Evolutionary conservation across 2,329 filamentous ascomycete species (phyloP).

Genomic region (Aspergillus sp.): DNA sequence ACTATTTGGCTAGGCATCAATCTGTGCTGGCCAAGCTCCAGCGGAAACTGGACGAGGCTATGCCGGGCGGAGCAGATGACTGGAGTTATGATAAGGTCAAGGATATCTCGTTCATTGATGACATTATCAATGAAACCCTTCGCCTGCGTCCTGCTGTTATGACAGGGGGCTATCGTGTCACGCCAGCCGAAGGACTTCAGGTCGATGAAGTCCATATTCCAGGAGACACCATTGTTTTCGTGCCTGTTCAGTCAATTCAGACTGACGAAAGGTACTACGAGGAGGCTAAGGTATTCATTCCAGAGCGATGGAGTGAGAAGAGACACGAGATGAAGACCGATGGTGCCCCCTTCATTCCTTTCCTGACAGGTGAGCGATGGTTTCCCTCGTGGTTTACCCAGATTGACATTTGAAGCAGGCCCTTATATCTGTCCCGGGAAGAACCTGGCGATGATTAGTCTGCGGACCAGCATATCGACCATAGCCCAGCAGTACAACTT

Average conservation of each 20-base stretch:
- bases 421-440: constrained; percentile 35
- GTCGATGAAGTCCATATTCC: constrained; percentile 14
- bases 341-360: constrained; percentile 32
- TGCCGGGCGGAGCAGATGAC: constrained; percentile 1
- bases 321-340: constrained; percentile 22
- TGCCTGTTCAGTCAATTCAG: constrained; percentile 29
- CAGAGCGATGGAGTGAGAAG: constrained; percentile 33
- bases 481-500: constrained; percentile 25
- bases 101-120: constrained; percentile 17
- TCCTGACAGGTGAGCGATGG: constrained; percentile 17
- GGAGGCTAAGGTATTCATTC: constrained; percentile 30
- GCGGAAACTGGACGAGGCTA: constrained; percentile 7
- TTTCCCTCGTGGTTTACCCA: constrained; percentile 3
- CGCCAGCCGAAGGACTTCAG: constrained; percentile 11
- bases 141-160: constrained; percentile 11
- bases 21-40: neutral
- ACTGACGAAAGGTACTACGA: constrained; percentile 25
- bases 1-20: constrained; percentile 3
- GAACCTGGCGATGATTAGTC: constrained; percentile 34
- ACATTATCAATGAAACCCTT: constrained; percentile 21
- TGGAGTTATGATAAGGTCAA: constrained; percentile 3
- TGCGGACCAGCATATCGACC: constrained; percentile 28
- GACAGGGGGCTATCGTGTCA: constrained; percentile 8
- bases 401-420: constrained; percentile 15
- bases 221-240: constrained; percentile 28